Evolutionary conservation across 1,284 basidiomycete species (phyloP).

Genomic region (Malassezia arunalokei): DNA sequence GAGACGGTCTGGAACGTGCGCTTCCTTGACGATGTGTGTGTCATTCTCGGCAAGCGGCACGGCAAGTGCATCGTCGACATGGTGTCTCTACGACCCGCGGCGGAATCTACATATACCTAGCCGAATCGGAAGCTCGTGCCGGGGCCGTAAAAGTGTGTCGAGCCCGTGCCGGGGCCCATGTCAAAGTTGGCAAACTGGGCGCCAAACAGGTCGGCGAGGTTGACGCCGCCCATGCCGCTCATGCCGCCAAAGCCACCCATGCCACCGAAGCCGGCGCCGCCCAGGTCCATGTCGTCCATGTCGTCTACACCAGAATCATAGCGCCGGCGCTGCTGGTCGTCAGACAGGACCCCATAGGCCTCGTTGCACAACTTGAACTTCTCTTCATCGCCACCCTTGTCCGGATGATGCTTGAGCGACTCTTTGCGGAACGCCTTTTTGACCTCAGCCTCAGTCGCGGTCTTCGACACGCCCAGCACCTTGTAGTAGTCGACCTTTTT

Average conservation of each 20-base stretch:
- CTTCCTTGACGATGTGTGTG: constrained; percentile 64
- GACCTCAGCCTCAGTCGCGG: constrained; percentile 68
- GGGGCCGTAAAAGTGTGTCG: constrained; percentile 1
- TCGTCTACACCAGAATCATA: constrained; percentile 44
- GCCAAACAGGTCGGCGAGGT: constrained; percentile 40
- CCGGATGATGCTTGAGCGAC: constrained; percentile 43
- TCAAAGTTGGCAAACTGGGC: constrained; percentile 22
- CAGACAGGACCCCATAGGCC: constrained; percentile 37
- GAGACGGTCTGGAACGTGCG: constrained; percentile 77
- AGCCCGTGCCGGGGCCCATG: constrained; percentile 19
- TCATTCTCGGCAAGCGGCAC: constrained; percentile 67
- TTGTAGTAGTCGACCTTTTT: constrained; percentile 53
- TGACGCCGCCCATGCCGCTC: constrained; percentile 30
- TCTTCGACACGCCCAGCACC: constrained; percentile 60
- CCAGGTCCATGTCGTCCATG: constrained; percentile 22
- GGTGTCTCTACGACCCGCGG: constrained; percentile 28
- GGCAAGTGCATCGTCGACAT: constrained; percentile 84
- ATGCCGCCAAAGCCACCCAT: constrained; percentile 23
- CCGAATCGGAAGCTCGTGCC: constrained; percentile 11
- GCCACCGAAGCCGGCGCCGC: constrained; percentile 14
- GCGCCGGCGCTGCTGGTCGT: constrained; percentile 33
- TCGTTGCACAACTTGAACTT: constrained; percentile 45
- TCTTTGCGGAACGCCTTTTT: constrained; percentile 51
- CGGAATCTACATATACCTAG: background rate
- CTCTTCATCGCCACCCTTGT: constrained; percentile 45